A percentile compares a stretch with the other conserved stretches of the same genome.
Conservation (phyloP, 345 rosid genomes). For the Eucalyptus sideroxylon region DNA sequence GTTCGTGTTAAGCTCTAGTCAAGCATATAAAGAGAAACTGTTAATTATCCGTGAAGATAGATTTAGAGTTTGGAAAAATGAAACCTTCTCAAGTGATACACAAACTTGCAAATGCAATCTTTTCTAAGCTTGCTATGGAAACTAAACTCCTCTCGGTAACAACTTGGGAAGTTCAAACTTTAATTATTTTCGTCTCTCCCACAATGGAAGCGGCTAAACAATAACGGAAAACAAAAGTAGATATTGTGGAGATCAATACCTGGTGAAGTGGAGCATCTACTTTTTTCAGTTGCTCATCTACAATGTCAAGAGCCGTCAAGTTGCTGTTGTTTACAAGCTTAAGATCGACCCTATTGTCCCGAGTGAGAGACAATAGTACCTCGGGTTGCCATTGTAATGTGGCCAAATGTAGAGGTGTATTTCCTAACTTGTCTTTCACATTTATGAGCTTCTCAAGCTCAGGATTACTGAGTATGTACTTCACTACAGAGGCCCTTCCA, state of each 20-base stretch:
- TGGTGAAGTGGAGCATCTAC: neutral
- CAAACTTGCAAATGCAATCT: neutral
- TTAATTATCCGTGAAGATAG: neutral
- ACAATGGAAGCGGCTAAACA: neutral
- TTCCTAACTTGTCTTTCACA: neutral
- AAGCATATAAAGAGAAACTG: neutral
- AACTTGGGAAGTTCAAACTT: neutral
- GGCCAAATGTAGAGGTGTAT: neutral
- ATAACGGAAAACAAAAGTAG: neutral
- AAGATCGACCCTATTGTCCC: neutral
- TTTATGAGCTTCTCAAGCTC: neutral
- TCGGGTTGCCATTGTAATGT: neutral
- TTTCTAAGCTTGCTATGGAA: neutral
- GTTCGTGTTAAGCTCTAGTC: neutral
- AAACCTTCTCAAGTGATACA: neutral
- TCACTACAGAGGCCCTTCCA: neutral
- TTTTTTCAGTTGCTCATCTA: neutral
- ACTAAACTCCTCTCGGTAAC: neutral
- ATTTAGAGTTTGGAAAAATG: neutral
- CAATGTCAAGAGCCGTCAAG: neutral
- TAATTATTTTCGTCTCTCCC: neutral
- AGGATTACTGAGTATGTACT: neutral
- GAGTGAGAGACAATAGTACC: neutral
- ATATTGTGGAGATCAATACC: neutral
- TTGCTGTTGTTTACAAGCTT: neutral